phyloP scores from a whole-genome alignment of 768 basidiomycete genomes.

The Galerina marginata region DNA sequence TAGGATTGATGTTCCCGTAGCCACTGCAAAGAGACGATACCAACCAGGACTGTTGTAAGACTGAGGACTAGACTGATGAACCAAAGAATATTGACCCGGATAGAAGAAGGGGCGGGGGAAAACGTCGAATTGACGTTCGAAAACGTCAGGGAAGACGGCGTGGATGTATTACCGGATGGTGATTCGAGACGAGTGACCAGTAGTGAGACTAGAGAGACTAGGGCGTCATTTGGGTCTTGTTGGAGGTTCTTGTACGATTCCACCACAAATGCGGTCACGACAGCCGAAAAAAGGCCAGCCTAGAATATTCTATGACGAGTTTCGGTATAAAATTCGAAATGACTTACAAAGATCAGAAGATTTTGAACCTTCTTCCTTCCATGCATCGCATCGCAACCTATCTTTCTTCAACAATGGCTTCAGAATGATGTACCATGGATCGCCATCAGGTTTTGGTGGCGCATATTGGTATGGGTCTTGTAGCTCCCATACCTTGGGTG shows the following conservation, averaged over 20 bases:
- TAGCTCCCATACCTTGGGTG: no score
- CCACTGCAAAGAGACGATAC: slow-evolving; percentile 22
- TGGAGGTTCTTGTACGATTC: slow-evolving; percentile 22
- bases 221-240: slow-evolving; percentile 16
- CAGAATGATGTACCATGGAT: slow-evolving; percentile 9
- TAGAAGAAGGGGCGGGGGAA: not conserved
- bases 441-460: not conserved
- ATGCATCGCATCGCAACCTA: slow-evolving; percentile 19
- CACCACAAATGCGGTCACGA: slow-evolving; percentile 21
- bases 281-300: slow-evolving; percentile 30
- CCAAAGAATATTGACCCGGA: slow-evolving; percentile 21
- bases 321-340: not conserved
- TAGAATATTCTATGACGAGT: not conserved
- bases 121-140: not conserved
- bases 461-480: no score
- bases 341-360: slow-evolving; percentile 27
- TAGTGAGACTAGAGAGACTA: slow-evolving; percentile 14
- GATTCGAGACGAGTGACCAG: slow-evolving; percentile 11
- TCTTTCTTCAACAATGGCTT: slow-evolving; percentile 16
- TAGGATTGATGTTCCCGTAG: slow-evolving; percentile 18
- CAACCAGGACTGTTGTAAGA: slow-evolving; percentile 15
- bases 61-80: slow-evolving; percentile 21
- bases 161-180: not conserved
- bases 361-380: slow-evolving; percentile 26
- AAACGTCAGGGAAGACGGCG: not conserved